Base-by-base conservation (phyloP, 179 eudicot species). In the Nepenthes alata region DNA sequence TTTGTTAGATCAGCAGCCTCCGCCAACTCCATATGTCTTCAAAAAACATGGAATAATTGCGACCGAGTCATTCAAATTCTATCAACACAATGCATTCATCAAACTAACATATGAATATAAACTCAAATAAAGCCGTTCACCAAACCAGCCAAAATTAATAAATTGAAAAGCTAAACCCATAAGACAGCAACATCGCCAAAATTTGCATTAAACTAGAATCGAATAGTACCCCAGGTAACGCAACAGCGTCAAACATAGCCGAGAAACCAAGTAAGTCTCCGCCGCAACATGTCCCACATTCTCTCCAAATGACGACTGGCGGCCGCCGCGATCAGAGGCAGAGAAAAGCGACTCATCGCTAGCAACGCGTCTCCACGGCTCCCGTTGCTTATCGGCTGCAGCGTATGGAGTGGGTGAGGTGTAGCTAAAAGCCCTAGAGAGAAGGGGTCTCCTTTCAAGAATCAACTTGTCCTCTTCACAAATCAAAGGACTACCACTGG, bases 281-380 rank as follows among this genome's bases (percentile, higher is more conserved):
- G 88, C 67, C 47, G 93, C 98, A 9, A 84, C 96, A 59, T 81
- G 90, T 14, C 84, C 80, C 13, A 89, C 81, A 66, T 75, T 73
- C 6, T 72, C 58, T n/a, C 72, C 59, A 41, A 88, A 57, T 1
- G 94, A 74, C 35, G 73, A 70, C 25, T 62, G 76, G 34, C 74
- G 71, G 7, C 47, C 34, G 36, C 59, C 72, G 39, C 38, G 34
- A 47, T 52, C 63, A 25, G 64, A 68, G 5, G 67, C 35, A 6
- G 65, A 63, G 3, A 51, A 12, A 3, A 80, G 52, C 75, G 71
- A 67, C 48, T 66, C 74, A 34, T 76, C 81, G 66, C 86, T 83
- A 3, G 61, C 67, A 55, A 50, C 49, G 10, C 93, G 74, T 14
- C 84, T 59, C 16, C 88, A 68, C 11, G 80, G 73, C 67, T 76